Conservation (phyloP, 345 rosid genomes). For the Ceriops tagal region DNA sequence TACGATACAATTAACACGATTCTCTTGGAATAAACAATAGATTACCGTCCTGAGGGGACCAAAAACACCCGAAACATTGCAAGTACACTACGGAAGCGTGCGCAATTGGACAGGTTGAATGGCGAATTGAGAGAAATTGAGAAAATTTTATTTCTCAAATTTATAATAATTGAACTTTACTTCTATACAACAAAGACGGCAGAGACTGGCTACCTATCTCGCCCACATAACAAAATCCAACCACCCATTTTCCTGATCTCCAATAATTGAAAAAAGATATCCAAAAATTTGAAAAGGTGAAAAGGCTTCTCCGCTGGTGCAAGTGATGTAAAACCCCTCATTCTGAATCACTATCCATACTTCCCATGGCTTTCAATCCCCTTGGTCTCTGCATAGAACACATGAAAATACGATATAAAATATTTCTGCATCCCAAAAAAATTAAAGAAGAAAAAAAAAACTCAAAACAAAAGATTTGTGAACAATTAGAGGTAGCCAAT, state of each 20-base stretch:
- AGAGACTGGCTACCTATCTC: background rate
- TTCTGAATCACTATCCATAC: conserved; percentile 70
- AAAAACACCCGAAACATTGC: too few species aligned
- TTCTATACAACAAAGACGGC: background rate
- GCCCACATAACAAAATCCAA: background rate
- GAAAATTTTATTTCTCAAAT: background rate
- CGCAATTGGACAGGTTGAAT: too few species aligned
- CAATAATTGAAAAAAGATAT: background rate
- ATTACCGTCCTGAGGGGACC: too few species aligned
- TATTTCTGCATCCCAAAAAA: background rate
- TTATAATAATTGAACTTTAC: background rate
- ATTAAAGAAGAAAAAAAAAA: too few species aligned
- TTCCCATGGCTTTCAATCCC: conserved; percentile 75
- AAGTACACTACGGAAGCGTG: too few species aligned
- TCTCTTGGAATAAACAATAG: too few species aligned
- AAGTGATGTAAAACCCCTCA: conserved; percentile 10
- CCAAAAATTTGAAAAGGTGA: background rate
- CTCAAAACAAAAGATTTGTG: background rate
- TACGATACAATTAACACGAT: too few species aligned
- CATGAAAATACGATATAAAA: background rate
- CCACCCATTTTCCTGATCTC: background rate
- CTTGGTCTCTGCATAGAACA: conserved; percentile 59
- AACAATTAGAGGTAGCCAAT: background rate
- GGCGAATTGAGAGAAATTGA: background rate
- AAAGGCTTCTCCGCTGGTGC: conserved; percentile 2